Evolutionary conservation across 805 yeast genomes (phyloP), one percentile per base, ranked within the genome.

Genomic region (Hanseniaspora hatyaiensis): DNA sequence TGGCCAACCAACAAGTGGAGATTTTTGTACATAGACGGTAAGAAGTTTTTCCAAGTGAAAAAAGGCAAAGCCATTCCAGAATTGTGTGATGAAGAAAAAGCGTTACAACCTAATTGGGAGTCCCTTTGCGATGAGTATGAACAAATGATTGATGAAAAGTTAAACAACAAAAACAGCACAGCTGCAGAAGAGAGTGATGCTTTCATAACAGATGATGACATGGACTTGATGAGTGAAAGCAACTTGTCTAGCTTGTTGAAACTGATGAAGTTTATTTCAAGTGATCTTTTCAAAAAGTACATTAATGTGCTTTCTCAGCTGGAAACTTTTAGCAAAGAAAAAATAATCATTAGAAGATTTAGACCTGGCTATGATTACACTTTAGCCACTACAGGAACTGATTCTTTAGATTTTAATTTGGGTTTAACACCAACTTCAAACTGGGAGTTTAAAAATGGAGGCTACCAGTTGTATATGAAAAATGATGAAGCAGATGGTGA

Each of bases 361-460:
- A 75, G 98, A 56, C 98, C 96, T 1, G 98, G 97, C 3, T 79
- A 76, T 24, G 99, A 92, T 62, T 92, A 84, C 63, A 88, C 89
- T 3, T 66, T 92, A 38, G 98, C 98, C 0, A 84, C 97, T 0
- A 66, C 75, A 2, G 65, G 74, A 0, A 28, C 38, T 8, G 23
- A 30, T 8, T 73, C 71, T 16, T 61, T 89, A 16, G 97, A 89
- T 57, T 92, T 87, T 2, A 83, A 94, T 0, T 63, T 89, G 49
- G 76, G 79, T 48, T 61, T 92, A 38, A 89, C 97, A 0, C 95
- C 96, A 0, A 72, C 82, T 2, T 84, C 84, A 33, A 89, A 96
- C 96, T 84, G 77, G 41, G 69, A 75, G 29, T 94, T 94, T n/a
- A 95, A 85, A 56, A 66, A 71, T 41, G 99, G 99, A 31, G 99